A percentile compares a stretch with the other conserved stretches of the same genome.
phyloP scores from a whole-genome alignment of 352 stramenopile species.

The Phytophthora litchii region DNA sequence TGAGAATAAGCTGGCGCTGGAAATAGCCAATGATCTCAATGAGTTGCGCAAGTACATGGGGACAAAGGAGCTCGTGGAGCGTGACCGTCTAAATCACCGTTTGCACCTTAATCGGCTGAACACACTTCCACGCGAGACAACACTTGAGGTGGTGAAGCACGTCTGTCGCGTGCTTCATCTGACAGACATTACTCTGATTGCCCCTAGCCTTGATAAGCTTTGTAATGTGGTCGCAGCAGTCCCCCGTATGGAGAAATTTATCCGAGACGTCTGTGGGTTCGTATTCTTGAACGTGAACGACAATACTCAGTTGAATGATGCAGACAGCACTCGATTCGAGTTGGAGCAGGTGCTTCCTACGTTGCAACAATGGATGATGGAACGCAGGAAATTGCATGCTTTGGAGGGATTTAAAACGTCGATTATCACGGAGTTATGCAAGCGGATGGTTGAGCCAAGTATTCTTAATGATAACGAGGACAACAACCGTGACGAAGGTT shows the following conservation, averaged over 20 bases:
- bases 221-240: slow-evolving; percentile 81
- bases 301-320: slow-evolving; percentile 29
- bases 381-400: slow-evolving; percentile 60
- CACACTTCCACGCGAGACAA: slow-evolving; percentile 76
- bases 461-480: slow-evolving; percentile 33
- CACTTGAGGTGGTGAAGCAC: slow-evolving; percentile 84
- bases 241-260: slow-evolving; percentile 87
- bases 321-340: slow-evolving; percentile 41
- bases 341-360: slow-evolving; percentile 78
- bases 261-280: slow-evolving; percentile 83
- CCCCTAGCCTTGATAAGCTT: slow-evolving; percentile 79
- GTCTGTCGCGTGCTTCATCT: slow-evolving; percentile 82
- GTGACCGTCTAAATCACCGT: slow-evolving; percentile 79
- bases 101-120: slow-evolving; percentile 80
- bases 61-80: slow-evolving; percentile 80
- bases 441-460: slow-evolving; percentile 54
- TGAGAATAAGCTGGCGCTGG: slow-evolving; percentile 73
- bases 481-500: slow-evolving; percentile 8
- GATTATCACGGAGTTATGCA: slow-evolving; percentile 66
- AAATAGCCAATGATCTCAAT: slow-evolving; percentile 78
- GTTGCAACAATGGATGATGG: slow-evolving; percentile 68
- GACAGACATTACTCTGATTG: slow-evolving; percentile 84
- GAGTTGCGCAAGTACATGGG: slow-evolving; percentile 85
- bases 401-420: slow-evolving; percentile 69
- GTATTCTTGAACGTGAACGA: slow-evolving; percentile 60